Base-by-base conservation (phyloP, 805 yeast species). In the Kuraishia ogatae region DNA sequence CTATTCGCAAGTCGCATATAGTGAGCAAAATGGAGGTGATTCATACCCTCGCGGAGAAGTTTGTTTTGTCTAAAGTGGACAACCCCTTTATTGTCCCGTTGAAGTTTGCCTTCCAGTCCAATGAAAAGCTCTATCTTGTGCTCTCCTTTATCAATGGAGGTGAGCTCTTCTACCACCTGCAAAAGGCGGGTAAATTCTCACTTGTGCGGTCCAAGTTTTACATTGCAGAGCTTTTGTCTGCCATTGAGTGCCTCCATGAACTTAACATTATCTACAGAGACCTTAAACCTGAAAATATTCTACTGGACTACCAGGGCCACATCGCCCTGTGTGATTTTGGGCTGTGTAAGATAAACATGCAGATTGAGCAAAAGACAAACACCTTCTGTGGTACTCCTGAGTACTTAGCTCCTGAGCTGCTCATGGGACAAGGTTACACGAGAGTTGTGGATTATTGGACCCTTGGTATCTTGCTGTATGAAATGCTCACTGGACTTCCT, bases 381-480 rank as follows among this genome's bases (percentile, higher is more conserved):
- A 94, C 99, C 0, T 94, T 94, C 68, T 94, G 99, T 71, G 99
- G 99, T 48, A 94, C 99, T 0, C 98, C 98, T 0, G 98, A 94
- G 71, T 94, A 94, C 70, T 76, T 94, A 61, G 97, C 98, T 1
- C 99, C 99, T 1, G 99, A 94, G 71, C 75, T 94, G 61, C 74
- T 94, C 52, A 75, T 91, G 62, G 94, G 96, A 52, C 91, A 89
- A 67, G 98, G 98, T 1, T 94, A 94, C 70, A 91, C 98, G 1
- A 84, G 96, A 68, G 87, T 87, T 10, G 98, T 94, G 22, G 99
- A 94, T 71, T 94, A 97, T 93, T 94, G 99, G 99, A 94, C 99
- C 1, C 76, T 94, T 62, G 99, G 99, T 48, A 92, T 93, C 19
- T 76, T 94, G 54, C 75, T 94, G 50, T 94, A 90, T 68, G 99